Percentiles rank a stretch among this genome's conserved stretches.
phyloP scores from a whole-genome alignment of 2,329 filamentous ascomycete species.

The Apiospora aurea region DNA sequence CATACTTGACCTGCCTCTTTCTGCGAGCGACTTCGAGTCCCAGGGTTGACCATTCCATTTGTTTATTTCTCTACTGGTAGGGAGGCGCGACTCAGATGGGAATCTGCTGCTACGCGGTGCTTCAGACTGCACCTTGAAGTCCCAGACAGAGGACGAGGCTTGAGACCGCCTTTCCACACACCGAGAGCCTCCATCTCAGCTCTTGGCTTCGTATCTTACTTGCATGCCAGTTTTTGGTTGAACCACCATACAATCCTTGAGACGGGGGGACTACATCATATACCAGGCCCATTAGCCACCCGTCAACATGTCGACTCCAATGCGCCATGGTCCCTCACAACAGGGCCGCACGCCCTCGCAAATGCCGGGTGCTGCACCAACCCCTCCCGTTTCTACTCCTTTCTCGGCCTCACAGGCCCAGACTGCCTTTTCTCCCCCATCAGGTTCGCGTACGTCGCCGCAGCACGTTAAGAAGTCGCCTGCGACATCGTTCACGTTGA shows the following conservation, averaged over 20 bases:
- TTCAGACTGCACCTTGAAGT: slow-evolving; percentile 5
- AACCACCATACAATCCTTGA: neutral
- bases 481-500: slow-evolving; percentile 45
- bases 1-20: neutral
- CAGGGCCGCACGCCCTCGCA: slow-evolving; percentile 60
- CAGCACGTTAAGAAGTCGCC: slow-evolving; percentile 71
- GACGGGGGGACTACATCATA: neutral
- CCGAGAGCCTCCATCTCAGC: slow-evolving; percentile 6
- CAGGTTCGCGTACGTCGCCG: slow-evolving; percentile 64
- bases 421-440: slow-evolving; percentile 65
- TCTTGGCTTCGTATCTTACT: neutral
- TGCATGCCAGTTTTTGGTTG: neutral
- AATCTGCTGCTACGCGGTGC: slow-evolving; percentile 4
- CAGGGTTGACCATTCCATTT: neutral
- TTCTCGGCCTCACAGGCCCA: slow-evolving; percentile 64
- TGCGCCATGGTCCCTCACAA: slow-evolving; percentile 52
- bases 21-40: neutral
- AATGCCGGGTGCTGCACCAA: slow-evolving; percentile 58
- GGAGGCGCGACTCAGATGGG: neutral
- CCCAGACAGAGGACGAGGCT: neutral
- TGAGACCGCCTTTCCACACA: neutral
- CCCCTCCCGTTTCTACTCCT: slow-evolving; percentile 71
- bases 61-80: neutral
- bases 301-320: slow-evolving; percentile 43
- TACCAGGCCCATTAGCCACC: neutral